phyloP scores from a whole-genome alignment of 2,329 filamentous ascomycete genomes.

The Mariannaea elegans region DNA sequence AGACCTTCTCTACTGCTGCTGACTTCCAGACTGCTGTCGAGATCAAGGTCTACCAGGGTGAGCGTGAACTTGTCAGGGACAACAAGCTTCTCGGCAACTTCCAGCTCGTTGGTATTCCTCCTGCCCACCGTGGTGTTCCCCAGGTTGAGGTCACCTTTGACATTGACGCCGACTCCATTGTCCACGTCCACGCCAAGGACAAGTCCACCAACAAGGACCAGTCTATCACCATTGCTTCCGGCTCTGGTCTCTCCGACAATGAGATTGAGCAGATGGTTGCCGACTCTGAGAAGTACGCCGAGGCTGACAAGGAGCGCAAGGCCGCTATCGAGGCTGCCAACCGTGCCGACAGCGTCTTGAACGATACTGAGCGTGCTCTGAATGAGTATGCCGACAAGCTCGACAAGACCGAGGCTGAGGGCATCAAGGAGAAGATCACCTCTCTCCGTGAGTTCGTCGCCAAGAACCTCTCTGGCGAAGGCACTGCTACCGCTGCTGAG shows the following conservation, averaged over 20 bases:
- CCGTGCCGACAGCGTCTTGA: constrained; percentile 93
- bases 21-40: constrained; percentile 99
- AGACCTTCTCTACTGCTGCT: constrained; percentile 96
- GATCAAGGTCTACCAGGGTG: constrained; percentile 99
- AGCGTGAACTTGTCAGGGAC: constrained; percentile 98
- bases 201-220: constrained; percentile 99
- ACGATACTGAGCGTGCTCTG: constrained; percentile 97
- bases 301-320: constrained; percentile 97
- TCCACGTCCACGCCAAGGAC: constrained; percentile 98
- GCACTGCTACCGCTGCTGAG: constrained; percentile 83
- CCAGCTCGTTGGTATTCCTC: constrained; percentile 97
- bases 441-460: constrained; percentile 87
- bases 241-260: constrained; percentile 91
- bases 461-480: constrained; percentile 95
- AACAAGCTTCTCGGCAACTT: constrained; percentile 99
- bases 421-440: constrained; percentile 93
- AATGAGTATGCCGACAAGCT: constrained; percentile 97
- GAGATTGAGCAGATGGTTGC: constrained; percentile 99
- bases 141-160: constrained; percentile 99
- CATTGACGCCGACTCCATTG: constrained; percentile 97
- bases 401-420: constrained; percentile 93
- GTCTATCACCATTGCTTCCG: constrained; percentile 98
- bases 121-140: constrained; percentile 93
- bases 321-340: constrained; percentile 94
- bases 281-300: constrained; percentile 96